These are phyloP conservation scores for Stephanodiscus triporus DNA, from an alignment of 108 stramenopile genomes.

Conservation along the genomic window DNA sequence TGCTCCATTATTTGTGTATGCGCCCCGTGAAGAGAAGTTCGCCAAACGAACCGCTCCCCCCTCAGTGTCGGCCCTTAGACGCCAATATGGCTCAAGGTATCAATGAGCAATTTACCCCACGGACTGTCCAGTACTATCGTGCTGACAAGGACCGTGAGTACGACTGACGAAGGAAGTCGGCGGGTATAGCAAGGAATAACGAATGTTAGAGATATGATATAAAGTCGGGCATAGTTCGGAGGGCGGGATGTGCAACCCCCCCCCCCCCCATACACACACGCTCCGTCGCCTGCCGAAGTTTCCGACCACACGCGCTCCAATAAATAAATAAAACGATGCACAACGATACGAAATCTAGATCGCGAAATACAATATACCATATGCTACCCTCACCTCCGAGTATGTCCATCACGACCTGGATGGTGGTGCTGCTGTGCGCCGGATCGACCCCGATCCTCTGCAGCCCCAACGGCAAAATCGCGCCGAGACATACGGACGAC, in stretches of 20 bases:
- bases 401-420: slow-evolving; percentile 70
- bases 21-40: no score
- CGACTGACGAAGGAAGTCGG: slow-evolving; percentile 72
- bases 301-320: background rate
- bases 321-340: background rate
- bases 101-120: slow-evolving; percentile 49
- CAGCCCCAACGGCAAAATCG: slow-evolving; percentile 77
- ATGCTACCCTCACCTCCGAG: slow-evolving; percentile 24
- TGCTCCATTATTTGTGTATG: no score
- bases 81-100: slow-evolving; percentile 17
- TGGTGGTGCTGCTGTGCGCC: slow-evolving; percentile 89
- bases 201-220: no score
- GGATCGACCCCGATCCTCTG: slow-evolving; percentile 82
- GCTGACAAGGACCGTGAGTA: slow-evolving; percentile 74
- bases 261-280: no score
- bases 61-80: no score
- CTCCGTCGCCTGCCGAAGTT: background rate
- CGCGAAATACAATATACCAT: no score
- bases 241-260: background rate
- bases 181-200: no score
- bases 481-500: slow-evolving; percentile 76
- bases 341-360: no score
- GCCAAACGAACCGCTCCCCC: no score
- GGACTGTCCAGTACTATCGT: slow-evolving; percentile 68
- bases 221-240: no score